A percentile compares a stretch with the other conserved stretches of the same genome.
phyloP scores from a whole-genome alignment of 768 basidiomycete species.

The Naganishia randhawae region DNA sequence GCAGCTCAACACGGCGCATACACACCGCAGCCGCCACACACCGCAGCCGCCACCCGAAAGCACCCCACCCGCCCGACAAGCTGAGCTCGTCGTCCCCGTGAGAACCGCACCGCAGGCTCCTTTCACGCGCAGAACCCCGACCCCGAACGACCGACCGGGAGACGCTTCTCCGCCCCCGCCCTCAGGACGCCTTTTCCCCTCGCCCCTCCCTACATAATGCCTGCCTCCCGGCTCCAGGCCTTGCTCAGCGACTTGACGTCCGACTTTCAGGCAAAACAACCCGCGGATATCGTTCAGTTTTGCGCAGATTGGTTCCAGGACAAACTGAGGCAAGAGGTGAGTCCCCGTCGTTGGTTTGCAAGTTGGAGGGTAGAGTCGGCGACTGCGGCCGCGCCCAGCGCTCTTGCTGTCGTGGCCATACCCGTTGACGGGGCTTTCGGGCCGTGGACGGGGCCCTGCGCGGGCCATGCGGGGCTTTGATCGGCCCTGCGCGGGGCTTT shows the following conservation, averaged over 20 bases:
- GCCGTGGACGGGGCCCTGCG: too few relatives aligned
- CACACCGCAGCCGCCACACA: too few relatives aligned
- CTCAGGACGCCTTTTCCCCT: not conserved
- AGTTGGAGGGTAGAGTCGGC: too few relatives aligned
- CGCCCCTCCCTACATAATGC: slow-evolving; percentile 3
- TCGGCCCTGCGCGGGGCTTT: too few relatives aligned
- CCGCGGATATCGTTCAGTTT: slow-evolving; percentile 79
- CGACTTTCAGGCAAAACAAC: slow-evolving; percentile 58
- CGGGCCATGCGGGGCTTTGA: too few relatives aligned
- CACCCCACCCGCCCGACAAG: not conserved
- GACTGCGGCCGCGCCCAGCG: too few relatives aligned
- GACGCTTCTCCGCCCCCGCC: not conserved
- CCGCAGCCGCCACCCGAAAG: too few relatives aligned
- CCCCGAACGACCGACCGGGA: not conserved
- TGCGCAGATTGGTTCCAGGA: slow-evolving; percentile 83
- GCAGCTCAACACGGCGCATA: too few relatives aligned
- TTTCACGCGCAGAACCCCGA: not conserved
- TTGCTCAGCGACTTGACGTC: slow-evolving; percentile 21
- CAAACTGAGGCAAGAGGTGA: slow-evolving; percentile 44
- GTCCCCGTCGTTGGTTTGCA: too few relatives aligned
- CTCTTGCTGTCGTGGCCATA: not conserved
- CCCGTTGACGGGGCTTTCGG: too few relatives aligned
- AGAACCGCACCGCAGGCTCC: not conserved
- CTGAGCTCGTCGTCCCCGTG: slow-evolving; percentile 1
- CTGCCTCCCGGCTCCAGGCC: slow-evolving; percentile 5